Evolutionary conservation across 169 alveolate species (phyloP).

Genomic region (Blepharisma undulans): DNA sequence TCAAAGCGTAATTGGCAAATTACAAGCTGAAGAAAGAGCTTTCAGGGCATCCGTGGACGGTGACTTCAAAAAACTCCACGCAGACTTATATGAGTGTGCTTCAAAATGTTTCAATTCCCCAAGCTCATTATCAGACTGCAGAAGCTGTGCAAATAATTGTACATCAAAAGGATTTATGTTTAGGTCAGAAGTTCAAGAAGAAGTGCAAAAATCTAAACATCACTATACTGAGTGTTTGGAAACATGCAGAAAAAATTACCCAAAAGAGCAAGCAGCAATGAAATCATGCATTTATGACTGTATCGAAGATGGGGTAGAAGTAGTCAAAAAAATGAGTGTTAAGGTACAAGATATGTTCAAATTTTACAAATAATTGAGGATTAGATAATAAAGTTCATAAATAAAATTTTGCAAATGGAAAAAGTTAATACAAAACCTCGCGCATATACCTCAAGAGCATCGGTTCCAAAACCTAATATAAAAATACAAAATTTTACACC

Average conservation of each 20-base stretch:
- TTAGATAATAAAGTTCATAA: not conserved
- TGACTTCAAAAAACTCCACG: not conserved
- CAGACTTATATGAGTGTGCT: not conserved
- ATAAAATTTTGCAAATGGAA: not conserved
- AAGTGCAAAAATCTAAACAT: not conserved
- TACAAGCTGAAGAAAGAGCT: not conserved
- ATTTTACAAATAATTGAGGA: not conserved
- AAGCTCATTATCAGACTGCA: not conserved
- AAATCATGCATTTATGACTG: not conserved
- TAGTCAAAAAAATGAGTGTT: not conserved
- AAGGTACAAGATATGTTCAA: not conserved
- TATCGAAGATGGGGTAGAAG: not conserved
- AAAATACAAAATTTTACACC: not conserved
- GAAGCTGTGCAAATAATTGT: not conserved
- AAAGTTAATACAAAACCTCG: not conserved
- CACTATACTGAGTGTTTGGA: not conserved
- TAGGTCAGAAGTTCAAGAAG: not conserved
- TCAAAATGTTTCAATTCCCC: not conserved
- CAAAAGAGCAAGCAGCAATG: not conserved
- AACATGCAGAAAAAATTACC: not conserved
- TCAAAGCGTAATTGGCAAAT: not conserved
- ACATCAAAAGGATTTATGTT: not conserved
- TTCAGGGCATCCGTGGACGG: not conserved
- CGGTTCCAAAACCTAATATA: not conserved
- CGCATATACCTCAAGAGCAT: not conserved